Percentiles rank a stretch among this genome's conserved stretches.
These are phyloP conservation scores for Pinus taeda DNA, from an alignment of 75 land plant genomes.

Conservation along the genomic window DNA sequence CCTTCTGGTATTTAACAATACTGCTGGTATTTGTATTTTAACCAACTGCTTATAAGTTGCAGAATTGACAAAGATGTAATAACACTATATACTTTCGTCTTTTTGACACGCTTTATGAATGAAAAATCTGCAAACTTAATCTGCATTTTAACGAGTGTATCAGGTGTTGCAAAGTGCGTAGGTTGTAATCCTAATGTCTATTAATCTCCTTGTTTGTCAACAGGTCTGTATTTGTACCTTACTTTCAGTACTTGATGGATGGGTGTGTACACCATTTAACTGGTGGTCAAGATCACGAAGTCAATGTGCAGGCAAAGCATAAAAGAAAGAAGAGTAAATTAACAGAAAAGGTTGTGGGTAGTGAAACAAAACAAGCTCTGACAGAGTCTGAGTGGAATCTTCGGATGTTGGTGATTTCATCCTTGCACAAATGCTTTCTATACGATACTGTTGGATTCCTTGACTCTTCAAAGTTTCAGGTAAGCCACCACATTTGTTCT, in stretches of 20 bases:
- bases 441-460: constrained; percentile 81
- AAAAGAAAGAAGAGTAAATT: constrained; percentile 68
- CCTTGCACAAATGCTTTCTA: constrained; percentile 84
- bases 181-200: background rate
- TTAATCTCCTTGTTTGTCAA: constrained; percentile 9
- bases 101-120: background rate
- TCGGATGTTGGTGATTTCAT: constrained; percentile 61
- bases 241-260: constrained; percentile 81
- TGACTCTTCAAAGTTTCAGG: constrained; percentile 84
- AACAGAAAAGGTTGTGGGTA: constrained; percentile 6
- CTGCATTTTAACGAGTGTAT: background rate
- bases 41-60: background rate
- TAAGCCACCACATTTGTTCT: constrained; percentile 4
- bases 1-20: background rate
- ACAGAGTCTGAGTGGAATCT: constrained; percentile 66
- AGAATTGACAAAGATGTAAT: too few species aligned
- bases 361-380: constrained; percentile 8
- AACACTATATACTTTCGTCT: too few species aligned
- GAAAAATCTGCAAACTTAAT: background rate
- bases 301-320: constrained; percentile 1
- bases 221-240: constrained; percentile 95
- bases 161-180: background rate
- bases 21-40: background rate
- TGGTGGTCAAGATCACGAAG: constrained; percentile 23
- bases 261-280: constrained; percentile 51